Evolutionary conservation across 2,329 filamentous ascomycete genomes (phyloP), one percentile per base, ranked within the genome.

Genomic region (Aureobasidium musti): DNA sequence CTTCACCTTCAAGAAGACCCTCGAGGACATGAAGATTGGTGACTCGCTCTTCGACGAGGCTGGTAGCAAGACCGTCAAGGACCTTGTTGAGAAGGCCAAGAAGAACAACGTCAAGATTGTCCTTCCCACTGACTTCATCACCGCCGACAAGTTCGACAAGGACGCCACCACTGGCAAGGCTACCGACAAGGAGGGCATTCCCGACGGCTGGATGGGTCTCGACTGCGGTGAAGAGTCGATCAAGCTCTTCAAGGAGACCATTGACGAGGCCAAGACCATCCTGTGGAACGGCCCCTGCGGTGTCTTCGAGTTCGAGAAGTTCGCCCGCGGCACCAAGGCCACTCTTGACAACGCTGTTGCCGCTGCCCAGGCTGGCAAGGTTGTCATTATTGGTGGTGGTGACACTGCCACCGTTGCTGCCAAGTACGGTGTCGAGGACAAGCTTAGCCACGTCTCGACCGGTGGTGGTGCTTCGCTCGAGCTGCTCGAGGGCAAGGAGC

Each of bases 1-100:
- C 70, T 99, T 98, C 84, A 99, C 95, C 74, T 99, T 99, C 87
- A 98, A 98, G 87, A 99, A 99, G 87, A 94, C 92, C n/a, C 86
- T 98, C 67, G 87, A 97, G 82, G 84, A 86, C 77, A 89, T 98
- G 76, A 86, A 89, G 80, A 99, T 99, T 72, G 95, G 95, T 69
- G 88, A 88, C 83, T 95, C 83, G 63, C 86, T 99, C 74, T 99
- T 96, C 78, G 95, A 99, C 75, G 91, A 97, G 84, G 89, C 89
- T 63, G 95, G 95, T 73, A 86, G 90, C 84, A 92, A 97, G 88
- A 97, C 91, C 49, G 94, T 98, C 68, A 87, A 85, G 69, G 84
- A 91, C 74, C 87, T 99, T 71, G 86, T 97, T 70, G 89, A 94
- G 82, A 99, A 98, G 88, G 95, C 96, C 74, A 92, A 97, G 89